Percentiles rank a stretch among this genome's conserved stretches.
These are phyloP conservation scores for Melampsora americana DNA, from an alignment of 1,284 basidiomycete genomes.

Conservation along the genomic window DNA sequence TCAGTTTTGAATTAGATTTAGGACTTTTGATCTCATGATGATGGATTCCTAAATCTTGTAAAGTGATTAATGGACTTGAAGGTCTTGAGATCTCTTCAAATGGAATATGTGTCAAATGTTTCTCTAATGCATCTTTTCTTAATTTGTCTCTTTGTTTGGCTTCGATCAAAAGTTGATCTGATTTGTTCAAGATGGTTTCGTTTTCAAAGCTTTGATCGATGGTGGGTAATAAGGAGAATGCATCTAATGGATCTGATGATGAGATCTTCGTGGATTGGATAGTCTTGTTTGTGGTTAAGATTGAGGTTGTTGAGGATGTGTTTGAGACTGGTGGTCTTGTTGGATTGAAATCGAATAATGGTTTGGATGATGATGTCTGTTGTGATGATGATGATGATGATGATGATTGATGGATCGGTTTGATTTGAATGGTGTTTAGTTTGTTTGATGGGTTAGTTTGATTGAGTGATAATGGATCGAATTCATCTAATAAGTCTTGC, in stretches of 20 bases:
- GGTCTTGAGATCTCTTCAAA: conserved; percentile 11
- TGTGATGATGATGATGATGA: background rate
- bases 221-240: background rate
- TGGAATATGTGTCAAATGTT: conserved; percentile 32
- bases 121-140: conserved; percentile 24
- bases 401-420: background rate
- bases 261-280: background rate
- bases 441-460: conserved; percentile 12
- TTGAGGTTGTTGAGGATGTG: conserved; percentile 1
- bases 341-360: background rate
- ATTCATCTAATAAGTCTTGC: conserved; percentile 31
- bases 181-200: conserved; percentile 14
- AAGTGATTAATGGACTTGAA: background rate
- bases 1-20: background rate
- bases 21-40: background rate
- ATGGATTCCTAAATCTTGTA: background rate
- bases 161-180: conserved; percentile 13
- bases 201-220: conserved; percentile 17
- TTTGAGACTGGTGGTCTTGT: background rate
- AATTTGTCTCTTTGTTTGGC: background rate
- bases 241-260: background rate
- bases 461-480: conserved; percentile 28
- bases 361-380: background rate
- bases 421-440: background rate
- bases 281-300: background rate